These are phyloP conservation scores for Ogataea kodamae DNA, from an alignment of 805 yeast species.

Conservation along the genomic window DNA sequence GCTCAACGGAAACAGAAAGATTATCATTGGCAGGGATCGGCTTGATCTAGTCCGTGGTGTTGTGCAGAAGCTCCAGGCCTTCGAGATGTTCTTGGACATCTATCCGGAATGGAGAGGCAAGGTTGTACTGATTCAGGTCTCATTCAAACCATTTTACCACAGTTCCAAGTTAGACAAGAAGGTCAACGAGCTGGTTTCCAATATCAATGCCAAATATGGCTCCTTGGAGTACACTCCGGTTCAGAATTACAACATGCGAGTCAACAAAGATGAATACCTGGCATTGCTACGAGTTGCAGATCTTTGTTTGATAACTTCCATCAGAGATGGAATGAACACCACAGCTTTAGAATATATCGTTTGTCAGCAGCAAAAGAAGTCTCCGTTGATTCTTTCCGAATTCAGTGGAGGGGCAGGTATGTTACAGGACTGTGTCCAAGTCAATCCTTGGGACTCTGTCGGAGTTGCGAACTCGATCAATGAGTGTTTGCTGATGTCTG, in stretches of 20 bases:
- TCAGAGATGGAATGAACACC: conserved; percentile 95
- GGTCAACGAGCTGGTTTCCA: conserved; percentile 76
- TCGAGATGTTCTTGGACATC: conserved; percentile 81
- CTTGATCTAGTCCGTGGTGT: conserved; percentile 91
- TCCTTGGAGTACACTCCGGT: conserved; percentile 80
- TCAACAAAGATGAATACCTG: conserved; percentile 82
- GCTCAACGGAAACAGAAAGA: conserved; percentile 61
- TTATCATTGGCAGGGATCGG: conserved; percentile 92
- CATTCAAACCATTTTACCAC: conserved; percentile 68
- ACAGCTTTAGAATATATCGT: conserved; percentile 90
- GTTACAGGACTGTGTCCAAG: conserved; percentile 68
- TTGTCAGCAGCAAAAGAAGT: conserved; percentile 68
- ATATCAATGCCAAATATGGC: conserved; percentile 84
- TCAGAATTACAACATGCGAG: conserved; percentile 86
- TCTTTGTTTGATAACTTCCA: conserved; percentile 80
- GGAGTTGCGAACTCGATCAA: conserved; percentile 86
- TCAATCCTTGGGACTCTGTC: conserved; percentile 96
- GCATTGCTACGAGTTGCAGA: conserved; percentile 89
- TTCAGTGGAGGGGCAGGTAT: conserved; percentile 86
- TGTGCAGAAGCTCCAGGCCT: conserved; percentile 87
- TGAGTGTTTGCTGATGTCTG: conserved; percentile 56
- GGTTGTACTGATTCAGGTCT: conserved; percentile 88
- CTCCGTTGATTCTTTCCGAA: conserved; percentile 86
- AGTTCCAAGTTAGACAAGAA: conserved; percentile 70
- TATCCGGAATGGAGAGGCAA: conserved; percentile 85